A percentile compares a stretch with the other conserved stretches of the same genome.
Evolutionary conservation across 129 eudicot species (phyloP).

Genomic region (Saposhnikovia divaricata): DNA sequence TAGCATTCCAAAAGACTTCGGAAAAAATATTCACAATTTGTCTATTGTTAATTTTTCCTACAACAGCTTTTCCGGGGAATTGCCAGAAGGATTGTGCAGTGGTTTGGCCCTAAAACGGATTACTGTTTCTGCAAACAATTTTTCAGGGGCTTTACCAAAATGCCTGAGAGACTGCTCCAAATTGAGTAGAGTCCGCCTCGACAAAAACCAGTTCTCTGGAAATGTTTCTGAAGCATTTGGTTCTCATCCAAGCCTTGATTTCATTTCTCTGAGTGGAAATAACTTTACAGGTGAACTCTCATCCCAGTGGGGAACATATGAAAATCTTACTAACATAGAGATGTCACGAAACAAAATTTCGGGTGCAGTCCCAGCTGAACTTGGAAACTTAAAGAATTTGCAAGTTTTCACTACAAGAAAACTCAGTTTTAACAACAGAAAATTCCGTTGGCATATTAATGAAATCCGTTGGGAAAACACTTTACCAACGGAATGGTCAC

Average conservation of each 20-base stretch:
- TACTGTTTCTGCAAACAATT: slow-evolving; percentile 8
- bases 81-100: slow-evolving; percentile 38
- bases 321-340: slow-evolving; percentile 38
- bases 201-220: slow-evolving; percentile 21
- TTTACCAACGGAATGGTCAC: too few relatives aligned
- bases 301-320: slow-evolving; percentile 41
- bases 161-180: slow-evolving; percentile 16
- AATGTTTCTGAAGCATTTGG: slow-evolving; percentile 27
- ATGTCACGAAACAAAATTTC: slow-evolving; percentile 52
- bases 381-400: slow-evolving; percentile 46
- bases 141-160: slow-evolving; percentile 15
- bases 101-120: slow-evolving; percentile 19
- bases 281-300: slow-evolving; percentile 27
- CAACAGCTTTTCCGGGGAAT: slow-evolving; percentile 55
- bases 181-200: slow-evolving; percentile 12
- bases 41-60: slow-evolving; percentile 50
- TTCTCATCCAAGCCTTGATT: slow-evolving; percentile 16
- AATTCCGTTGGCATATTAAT: too few relatives aligned
- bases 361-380: slow-evolving; percentile 56
- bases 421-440: too few relatives aligned
- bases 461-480: too few relatives aligned
- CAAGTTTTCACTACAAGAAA: too few relatives aligned
- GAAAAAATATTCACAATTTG: slow-evolving; percentile 35
- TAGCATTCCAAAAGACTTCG: slow-evolving; percentile 37
- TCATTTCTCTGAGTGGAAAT: slow-evolving; percentile 7